Percentiles rank a stretch among this genome's conserved stretches.
Evolutionary conservation across 75 land plant species (phyloP).

Genomic region (Ceratopteris richardii): DNA sequence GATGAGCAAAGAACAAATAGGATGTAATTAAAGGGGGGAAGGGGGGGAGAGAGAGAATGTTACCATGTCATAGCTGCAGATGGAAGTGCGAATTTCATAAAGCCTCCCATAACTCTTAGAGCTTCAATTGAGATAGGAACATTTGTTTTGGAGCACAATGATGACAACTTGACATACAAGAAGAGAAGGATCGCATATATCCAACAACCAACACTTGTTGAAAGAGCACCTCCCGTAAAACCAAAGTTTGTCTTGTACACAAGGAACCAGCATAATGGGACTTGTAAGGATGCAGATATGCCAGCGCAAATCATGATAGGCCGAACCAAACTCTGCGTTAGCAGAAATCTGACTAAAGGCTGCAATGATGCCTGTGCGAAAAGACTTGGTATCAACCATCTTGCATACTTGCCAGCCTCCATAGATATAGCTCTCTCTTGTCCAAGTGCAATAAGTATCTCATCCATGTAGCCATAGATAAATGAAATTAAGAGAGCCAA

Average conservation of each 20-base stretch:
- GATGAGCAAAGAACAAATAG: too few relatives aligned
- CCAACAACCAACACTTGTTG: slow-evolving; percentile 54
- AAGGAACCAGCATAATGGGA: slow-evolving; percentile 44
- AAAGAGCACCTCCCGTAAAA: slow-evolving; percentile 42
- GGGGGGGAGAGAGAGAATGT: too few relatives aligned
- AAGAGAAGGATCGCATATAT: slow-evolving; percentile 35
- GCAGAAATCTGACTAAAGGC: slow-evolving; percentile 40
- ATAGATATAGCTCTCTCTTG: slow-evolving; percentile 52
- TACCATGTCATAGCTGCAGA: slow-evolving; percentile 87
- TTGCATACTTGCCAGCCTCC: slow-evolving; percentile 36
- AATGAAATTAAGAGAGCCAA: slow-evolving; percentile 47
- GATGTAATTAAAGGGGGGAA: too few relatives aligned
- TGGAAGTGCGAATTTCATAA: slow-evolving; percentile 57
- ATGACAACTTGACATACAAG: slow-evolving; percentile 41
- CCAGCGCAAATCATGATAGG: slow-evolving; percentile 30
- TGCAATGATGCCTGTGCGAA: slow-evolving; percentile 41
- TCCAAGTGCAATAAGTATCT: slow-evolving; percentile 38
- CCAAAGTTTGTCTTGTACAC: slow-evolving; percentile 43
- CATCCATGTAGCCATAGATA: slow-evolving; percentile 49
- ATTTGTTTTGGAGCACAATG: slow-evolving; percentile 17
- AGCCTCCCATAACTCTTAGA: slow-evolving; percentile 31
- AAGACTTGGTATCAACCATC: slow-evolving; percentile 41
- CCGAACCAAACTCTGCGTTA: slow-evolving; percentile 38
- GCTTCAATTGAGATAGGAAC: slow-evolving; percentile 40
- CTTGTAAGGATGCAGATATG: slow-evolving; percentile 25